Conservation (phyloP, 306 rosid species). For the Pyrus betulifolia region DNA sequence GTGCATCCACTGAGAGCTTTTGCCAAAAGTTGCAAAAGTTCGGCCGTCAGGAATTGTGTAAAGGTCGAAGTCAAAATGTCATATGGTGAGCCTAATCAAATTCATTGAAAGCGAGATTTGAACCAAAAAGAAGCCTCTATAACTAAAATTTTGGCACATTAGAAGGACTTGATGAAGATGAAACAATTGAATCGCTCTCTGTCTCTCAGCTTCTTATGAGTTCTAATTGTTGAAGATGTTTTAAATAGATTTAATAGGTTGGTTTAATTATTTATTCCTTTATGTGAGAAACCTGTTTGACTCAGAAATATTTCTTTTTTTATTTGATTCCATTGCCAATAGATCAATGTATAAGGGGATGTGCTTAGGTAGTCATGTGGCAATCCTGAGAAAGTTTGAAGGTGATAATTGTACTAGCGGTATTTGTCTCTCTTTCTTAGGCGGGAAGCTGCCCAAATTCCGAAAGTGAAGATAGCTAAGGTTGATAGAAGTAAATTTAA, state of each 20-base stretch:
- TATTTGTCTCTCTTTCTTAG: conserved; percentile 16
- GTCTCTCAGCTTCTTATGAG: background rate
- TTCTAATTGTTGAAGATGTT: background rate
- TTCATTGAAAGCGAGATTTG: background rate
- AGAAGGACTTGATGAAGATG: background rate
- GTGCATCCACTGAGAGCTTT: background rate
- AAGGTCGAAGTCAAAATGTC: background rate
- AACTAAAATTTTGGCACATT: background rate
- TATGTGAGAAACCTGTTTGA: background rate
- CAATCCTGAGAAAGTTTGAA: background rate
- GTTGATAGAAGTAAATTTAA: conserved; percentile 52
- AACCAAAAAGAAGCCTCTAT: background rate
- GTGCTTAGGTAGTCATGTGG: background rate
- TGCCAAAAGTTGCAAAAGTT: background rate
- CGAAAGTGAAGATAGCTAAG: conserved; percentile 78
- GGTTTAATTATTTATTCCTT: too few species aligned
- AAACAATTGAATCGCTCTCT: background rate
- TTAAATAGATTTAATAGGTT: background rate
- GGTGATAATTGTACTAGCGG: background rate
- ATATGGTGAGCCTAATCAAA: background rate
- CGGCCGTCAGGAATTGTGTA: background rate
- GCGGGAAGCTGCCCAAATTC: conserved; percentile 79
- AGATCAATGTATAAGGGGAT: background rate
- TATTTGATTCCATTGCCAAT: background rate
- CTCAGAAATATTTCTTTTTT: too few species aligned